Base-by-base conservation (phyloP, 306 rosid species). In the Oemleria cerasiformis region DNA sequence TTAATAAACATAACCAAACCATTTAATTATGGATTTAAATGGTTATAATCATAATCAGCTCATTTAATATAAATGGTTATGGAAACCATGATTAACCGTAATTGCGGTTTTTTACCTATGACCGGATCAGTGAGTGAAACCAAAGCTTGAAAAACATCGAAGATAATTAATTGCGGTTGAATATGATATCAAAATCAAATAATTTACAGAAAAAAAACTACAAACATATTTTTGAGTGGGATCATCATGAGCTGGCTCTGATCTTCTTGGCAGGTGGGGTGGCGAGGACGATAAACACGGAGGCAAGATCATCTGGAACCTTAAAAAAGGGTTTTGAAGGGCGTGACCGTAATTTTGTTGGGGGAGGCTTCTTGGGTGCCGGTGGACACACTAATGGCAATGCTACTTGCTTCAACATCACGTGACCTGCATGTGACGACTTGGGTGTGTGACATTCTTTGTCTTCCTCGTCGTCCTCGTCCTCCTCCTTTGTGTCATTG, bases 351-450 rank as follows among this genome's bases (percentile, higher is more conserved):
- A 64, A 25, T 67, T 80, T 41, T 69, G 80, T 17, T 69, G 38
- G 58, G 62, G 81, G 63, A 23, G 81, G 84, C 68, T 89, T 89
- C 80, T 76, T 89, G 0, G 96, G 96, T 63, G 92, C 75, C 34
- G 92, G 96, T 1, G 92, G 96, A 15, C 96, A 89, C 42, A 77
- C 80, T 72, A 71, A 73, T 0, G 76, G 64, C 73, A 71, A 73
- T 0, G 76, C 53, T 3, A 54, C 36, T 4, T 72, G 66, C 66
- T 38, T 77, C 63, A 81, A 48, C 19, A 42, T 41, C 50, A 64
- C 63, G 73, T 59, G 73, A 51, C 54, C 39, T 2, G 72, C 67
- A 40, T 25, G 39, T 13, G 90, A 78, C 42, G 90, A 78, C 42
- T 77, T 86, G 13, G 96, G 96, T 10, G 88, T 86, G 40, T 9